Evolutionary conservation across 352 stramenopile genomes (phyloP).

Genomic region (Phytopythium boreale): DNA sequence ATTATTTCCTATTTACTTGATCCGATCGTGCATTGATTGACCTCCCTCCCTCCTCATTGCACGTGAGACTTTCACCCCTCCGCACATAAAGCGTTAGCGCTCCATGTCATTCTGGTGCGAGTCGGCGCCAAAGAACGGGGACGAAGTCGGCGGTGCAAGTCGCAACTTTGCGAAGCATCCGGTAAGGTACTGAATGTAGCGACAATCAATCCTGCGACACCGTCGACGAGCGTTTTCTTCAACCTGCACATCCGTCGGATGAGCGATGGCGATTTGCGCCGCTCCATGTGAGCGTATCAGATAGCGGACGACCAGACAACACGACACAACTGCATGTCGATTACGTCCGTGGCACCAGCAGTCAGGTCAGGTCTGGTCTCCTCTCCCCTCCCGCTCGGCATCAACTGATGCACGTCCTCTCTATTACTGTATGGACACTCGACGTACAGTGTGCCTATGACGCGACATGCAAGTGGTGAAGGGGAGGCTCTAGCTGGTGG

Average conservation of each 20-base stretch:
- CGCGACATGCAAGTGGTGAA: background rate
- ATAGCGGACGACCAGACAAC: too few species aligned
- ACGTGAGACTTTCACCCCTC: background rate
- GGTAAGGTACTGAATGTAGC: too few species aligned
- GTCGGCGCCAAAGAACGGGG: background rate
- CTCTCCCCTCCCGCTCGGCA: background rate
- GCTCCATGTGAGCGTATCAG: too few species aligned
- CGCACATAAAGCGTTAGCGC: too few species aligned
- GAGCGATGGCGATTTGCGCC: background rate
- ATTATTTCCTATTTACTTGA: constrained; percentile 7
- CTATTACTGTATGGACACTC: too few species aligned
- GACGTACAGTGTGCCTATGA: background rate
- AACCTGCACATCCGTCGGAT: constrained; percentile 1
- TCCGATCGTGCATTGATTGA: background rate
- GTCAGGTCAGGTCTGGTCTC: background rate
- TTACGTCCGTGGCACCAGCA: background rate
- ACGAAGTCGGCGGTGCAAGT: background rate
- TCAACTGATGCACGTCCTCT: background rate
- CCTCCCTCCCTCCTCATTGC: too few species aligned
- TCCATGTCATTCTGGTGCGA: too few species aligned
- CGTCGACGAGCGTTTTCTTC: background rate
- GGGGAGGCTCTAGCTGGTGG: background rate
- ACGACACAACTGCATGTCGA: background rate
- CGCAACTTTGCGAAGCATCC: too few species aligned
- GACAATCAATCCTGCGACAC: background rate